phyloP scores from a whole-genome alignment of 2,329 filamentous ascomycete species.

The Alternaria gaisen region DNA sequence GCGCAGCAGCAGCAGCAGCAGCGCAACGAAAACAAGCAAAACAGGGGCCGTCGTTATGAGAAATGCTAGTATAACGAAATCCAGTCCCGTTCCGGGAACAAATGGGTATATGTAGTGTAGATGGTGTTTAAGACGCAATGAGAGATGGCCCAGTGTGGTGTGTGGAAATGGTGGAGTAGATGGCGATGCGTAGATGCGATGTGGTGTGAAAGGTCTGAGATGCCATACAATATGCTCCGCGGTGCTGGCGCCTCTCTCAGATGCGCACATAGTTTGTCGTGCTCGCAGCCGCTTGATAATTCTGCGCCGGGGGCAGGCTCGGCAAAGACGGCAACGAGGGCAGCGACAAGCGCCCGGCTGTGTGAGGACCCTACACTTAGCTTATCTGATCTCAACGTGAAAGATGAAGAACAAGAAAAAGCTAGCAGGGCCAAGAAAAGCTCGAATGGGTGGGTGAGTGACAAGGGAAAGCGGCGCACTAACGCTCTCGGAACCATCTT shows the following conservation, averaged over 20 bases:
- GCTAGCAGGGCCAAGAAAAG: conserved; percentile 2
- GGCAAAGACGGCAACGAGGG: conserved; percentile 30
- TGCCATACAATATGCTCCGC: not conserved
- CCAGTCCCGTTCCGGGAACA: not conserved
- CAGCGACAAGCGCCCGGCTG: conserved; percentile 34
- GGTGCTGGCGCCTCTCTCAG: conserved; percentile 7
- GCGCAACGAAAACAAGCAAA: not conserved
- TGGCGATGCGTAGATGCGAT: not conserved
- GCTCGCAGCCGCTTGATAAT: conserved; percentile 35
- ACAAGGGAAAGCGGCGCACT: conserved; percentile 33
- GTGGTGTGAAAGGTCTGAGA: not conserved
- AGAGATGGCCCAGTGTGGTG: no score
- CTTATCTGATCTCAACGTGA: conserved; percentile 24
- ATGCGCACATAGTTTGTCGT: conserved; percentile 36
- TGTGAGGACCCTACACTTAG: conserved; percentile 35
- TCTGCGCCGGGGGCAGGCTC: conserved; percentile 30
- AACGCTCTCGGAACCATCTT: conserved; percentile 59
- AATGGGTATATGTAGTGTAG: conserved; percentile 13
- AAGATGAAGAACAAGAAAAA: conserved; percentile 21
- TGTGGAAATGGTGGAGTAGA: not conserved
- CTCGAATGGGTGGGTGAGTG: not conserved
- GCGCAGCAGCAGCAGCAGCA: not conserved
- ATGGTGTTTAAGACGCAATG: no score
- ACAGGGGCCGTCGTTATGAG: conserved; percentile 2
- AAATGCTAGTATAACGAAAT: not conserved